Conservation (phyloP, 2,329 filamentous ascomycete species). For the Sporothrix globosa region DNA sequence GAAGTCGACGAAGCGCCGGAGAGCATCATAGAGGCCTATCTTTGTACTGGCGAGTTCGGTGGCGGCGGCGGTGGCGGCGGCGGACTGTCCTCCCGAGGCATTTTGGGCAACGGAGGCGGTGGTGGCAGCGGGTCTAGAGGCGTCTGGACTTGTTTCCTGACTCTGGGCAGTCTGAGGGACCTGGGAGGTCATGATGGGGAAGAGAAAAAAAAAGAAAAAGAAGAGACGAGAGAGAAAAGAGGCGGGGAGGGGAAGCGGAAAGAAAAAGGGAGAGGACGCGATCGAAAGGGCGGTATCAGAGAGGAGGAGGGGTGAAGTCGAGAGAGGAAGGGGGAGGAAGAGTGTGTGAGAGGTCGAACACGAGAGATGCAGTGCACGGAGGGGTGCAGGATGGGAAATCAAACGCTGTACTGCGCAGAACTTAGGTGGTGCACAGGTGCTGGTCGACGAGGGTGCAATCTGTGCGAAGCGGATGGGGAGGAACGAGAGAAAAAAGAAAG, state of each 20-base stretch:
- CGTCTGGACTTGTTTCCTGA: conserved; percentile 43
- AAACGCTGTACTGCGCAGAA: conserved; percentile 3
- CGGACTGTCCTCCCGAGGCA: conserved; percentile 66
- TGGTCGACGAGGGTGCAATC: conserved; percentile 34
- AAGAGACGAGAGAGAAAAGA: conserved; percentile 40
- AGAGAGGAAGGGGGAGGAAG: conserved; percentile 10
- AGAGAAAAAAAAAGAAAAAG: conserved; percentile 38
- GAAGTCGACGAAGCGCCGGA: conserved; percentile 90
- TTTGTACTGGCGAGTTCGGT: conserved; percentile 69
- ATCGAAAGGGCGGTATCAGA: conserved; percentile 21
- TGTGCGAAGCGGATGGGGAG: conserved; percentile 22
- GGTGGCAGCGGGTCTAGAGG: conserved; percentile 38
- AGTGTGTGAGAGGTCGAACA: conserved; percentile 20
- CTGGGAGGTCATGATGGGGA: conserved; percentile 45
- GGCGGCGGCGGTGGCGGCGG: conserved; percentile 64
- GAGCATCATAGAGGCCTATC: conserved; percentile 69
- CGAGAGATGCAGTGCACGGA: conserved; percentile 22
- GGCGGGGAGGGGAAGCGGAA: conserved; percentile 24
- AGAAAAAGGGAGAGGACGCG: conserved; percentile 8
- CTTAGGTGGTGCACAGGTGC: conserved; percentile 11
- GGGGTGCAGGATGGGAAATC: conserved; percentile 26
- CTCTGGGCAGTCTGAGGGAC: conserved; percentile 35
- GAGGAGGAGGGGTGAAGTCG: conserved; percentile 19
- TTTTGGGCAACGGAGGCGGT: conserved; percentile 49
- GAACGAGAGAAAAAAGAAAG: conserved; percentile 23